These are phyloP conservation scores for Quercus agrifolia DNA, from an alignment of 306 rosid species.

Conservation along the genomic window DNA sequence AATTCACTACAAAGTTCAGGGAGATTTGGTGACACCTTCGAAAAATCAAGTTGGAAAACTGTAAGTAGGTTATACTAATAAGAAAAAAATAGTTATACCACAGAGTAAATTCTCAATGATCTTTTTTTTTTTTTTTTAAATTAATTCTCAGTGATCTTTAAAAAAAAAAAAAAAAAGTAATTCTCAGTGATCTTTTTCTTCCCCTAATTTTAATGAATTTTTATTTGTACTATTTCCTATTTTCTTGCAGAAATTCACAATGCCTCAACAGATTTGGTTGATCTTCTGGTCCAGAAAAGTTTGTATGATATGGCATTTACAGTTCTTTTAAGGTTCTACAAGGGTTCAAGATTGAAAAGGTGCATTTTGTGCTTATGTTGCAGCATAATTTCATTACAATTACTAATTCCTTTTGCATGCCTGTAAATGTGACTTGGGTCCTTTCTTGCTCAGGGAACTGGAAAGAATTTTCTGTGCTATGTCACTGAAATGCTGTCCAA, in stretches of 20 bases:
- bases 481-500: constrained; percentile 72
- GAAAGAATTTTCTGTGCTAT: constrained; percentile 70
- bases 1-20: no score
- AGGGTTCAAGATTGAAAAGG: constrained; percentile 83
- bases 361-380: constrained; percentile 15
- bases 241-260: constrained; percentile 50
- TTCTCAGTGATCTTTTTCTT: neutral
- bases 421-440: constrained; percentile 18
- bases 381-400: neutral
- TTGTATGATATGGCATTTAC: constrained; percentile 76
- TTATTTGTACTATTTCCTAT: neutral
- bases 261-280: constrained; percentile 67
- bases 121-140: no score
- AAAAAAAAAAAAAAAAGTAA: no score
- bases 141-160: no score
- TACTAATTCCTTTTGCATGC: constrained; percentile 4
- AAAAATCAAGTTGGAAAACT: no score
- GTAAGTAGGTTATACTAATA: no score
- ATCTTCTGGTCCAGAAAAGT: constrained; percentile 68
- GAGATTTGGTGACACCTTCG: no score
- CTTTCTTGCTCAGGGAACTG: constrained; percentile 63
- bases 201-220: constrained; percentile 1
- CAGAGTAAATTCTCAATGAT: no score
- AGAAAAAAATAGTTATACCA: no score
- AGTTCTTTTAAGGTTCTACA: constrained; percentile 70